Evolutionary conservation across 176 grass and related monocot species (phyloP).

Genomic region (Aegilops speltoides): DNA sequence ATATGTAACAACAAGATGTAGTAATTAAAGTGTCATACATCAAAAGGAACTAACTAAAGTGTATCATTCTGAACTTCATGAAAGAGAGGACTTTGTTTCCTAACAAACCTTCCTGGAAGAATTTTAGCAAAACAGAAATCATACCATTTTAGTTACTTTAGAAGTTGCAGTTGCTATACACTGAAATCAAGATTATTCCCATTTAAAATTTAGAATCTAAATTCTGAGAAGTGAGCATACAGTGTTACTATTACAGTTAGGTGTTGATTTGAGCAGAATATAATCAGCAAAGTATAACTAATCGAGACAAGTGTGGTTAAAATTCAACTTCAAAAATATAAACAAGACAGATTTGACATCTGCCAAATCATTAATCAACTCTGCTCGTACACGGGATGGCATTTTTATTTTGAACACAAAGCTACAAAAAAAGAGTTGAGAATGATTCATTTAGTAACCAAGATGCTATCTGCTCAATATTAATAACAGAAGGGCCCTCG

Average conservation of each 20-base stretch:
- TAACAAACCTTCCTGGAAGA: constrained; percentile 59
- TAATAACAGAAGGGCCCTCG: background rate
- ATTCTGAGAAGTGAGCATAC: background rate
- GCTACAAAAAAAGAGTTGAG: no score
- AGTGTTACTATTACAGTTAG: background rate
- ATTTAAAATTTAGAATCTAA: constrained; percentile 49
- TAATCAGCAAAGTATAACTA: background rate
- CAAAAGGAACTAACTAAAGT: background rate
- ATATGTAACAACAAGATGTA: background rate
- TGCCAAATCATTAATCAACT: constrained; percentile 93
- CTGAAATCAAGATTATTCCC: constrained; percentile 65
- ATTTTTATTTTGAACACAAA: no score
- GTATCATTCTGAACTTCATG: constrained; percentile 4
- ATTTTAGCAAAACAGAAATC: constrained; percentile 40
- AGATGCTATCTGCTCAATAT: no score
- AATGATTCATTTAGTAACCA: no score
- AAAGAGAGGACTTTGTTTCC: background rate
- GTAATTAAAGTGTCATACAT: background rate
- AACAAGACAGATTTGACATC: constrained; percentile 74
- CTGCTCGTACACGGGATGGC: constrained; percentile 20
- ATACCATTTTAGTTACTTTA: constrained; percentile 56
- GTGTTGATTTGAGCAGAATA: constrained; percentile 9
- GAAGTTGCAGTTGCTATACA: constrained; percentile 52
- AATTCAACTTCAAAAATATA: background rate
- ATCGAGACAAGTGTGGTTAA: background rate